Percentiles rank a stretch among this genome's conserved stretches.
These are phyloP conservation scores for Diaporthe sp. DNA, from an alignment of 2,329 filamentous ascomycete species.

Conservation along the genomic window DNA sequence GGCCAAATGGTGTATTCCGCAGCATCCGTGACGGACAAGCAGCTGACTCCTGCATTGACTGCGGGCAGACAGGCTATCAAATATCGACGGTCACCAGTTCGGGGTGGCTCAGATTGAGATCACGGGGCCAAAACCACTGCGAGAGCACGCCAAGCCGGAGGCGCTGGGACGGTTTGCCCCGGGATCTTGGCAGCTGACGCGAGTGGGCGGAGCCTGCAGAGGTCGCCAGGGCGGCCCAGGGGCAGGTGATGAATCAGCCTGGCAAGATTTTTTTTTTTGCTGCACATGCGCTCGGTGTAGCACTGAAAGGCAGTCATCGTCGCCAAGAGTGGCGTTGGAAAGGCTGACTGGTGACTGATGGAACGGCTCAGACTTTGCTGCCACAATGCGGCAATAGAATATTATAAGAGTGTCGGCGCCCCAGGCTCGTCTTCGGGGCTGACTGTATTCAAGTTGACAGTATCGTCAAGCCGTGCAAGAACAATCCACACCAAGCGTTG, in stretches of 20 bases:
- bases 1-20: not conserved
- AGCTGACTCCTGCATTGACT: not conserved
- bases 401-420: slow-evolving; percentile 1
- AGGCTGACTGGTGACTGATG: not conserved
- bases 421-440: not conserved
- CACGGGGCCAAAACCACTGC: not conserved
- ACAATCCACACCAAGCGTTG: not conserved
- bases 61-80: not conserved
- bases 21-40: not conserved
- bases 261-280: not conserved
- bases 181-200: slow-evolving; percentile 26
- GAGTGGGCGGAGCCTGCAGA: slow-evolving; percentile 19
- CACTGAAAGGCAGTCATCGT: slow-evolving; percentile 2
- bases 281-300: not conserved
- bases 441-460: not conserved
- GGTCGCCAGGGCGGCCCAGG: slow-evolving; percentile 1
- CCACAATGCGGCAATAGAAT: not conserved
- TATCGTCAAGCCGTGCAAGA: not conserved
- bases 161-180: not conserved
- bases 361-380: not conserved
- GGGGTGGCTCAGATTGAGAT: slow-evolving; percentile 3
- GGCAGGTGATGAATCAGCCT: slow-evolving; percentile 21
- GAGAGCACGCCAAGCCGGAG: slow-evolving; percentile 26
- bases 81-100: slow-evolving; percentile 14
- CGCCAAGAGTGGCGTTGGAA: slow-evolving; percentile 26